Percentiles rank a stretch among this genome's conserved stretches.
Conservation (phyloP, 2,329 filamentous ascomycete genomes). For the Ophioceras dolichostomum region DNA sequence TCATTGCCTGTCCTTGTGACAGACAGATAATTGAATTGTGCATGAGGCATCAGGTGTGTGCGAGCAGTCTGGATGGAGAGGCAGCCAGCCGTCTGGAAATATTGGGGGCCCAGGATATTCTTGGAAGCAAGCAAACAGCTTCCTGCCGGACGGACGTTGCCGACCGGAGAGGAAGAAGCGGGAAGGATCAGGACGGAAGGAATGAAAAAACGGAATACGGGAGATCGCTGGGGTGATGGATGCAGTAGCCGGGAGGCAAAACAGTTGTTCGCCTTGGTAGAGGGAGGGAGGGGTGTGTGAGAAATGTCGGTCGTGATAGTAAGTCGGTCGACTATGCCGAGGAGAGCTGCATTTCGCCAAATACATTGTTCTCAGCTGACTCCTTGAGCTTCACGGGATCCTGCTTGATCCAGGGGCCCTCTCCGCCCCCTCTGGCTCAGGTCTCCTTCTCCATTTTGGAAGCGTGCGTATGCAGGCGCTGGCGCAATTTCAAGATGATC, state of each 20-base stretch:
- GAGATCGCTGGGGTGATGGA: no score
- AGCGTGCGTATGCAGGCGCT: background rate
- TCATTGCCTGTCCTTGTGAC: no score
- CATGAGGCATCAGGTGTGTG: no score
- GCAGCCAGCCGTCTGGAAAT: background rate
- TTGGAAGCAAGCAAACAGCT: background rate
- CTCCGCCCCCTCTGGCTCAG: background rate
- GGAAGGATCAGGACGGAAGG: no score
- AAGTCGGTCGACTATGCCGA: background rate
- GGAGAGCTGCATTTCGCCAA: no score
- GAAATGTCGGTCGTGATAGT: background rate
- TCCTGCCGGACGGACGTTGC: no score
- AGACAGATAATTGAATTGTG: no score
- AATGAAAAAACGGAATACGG: no score
- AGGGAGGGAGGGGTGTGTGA: background rate
- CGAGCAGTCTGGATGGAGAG: background rate
- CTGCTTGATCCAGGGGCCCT: slow-evolving; percentile 1
- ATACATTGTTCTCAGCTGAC: slow-evolving; percentile 3
- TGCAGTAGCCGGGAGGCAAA: background rate
- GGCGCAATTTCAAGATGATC: no score
- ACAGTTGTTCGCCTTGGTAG: no score
- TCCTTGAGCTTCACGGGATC: slow-evolving; percentile 2
- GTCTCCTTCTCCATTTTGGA: background rate
- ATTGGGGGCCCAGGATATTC: background rate
- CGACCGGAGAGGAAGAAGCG: no score